Evolutionary conservation across 1,139 yeast genomes (phyloP), one percentile per base, ranked within the genome.

Genomic region (Geotrichum candidum): DNA sequence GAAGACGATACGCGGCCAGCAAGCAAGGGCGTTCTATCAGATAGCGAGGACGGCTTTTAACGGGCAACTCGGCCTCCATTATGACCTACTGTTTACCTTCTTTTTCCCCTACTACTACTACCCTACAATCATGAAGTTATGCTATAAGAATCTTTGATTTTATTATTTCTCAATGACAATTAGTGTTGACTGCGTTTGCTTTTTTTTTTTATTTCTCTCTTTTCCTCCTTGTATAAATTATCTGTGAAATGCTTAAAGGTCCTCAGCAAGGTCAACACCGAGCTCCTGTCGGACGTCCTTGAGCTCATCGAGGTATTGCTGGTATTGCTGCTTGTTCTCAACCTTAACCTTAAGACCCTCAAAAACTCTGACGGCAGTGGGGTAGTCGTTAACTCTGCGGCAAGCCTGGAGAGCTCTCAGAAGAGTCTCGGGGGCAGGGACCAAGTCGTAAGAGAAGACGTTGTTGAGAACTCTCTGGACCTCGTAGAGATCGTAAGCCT

Each of bases 331-430:
- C 75, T 84, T 86, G 81, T 87, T 90, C 78, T 92, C 97, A 68
- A 94, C 98, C 83, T 94, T 94, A 85, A 86, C 90, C 78, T 88
- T 90, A 77, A 94, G 85, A 68, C 90, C 87, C 81, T 94, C 99
- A 72, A 94, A 94, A 65, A 96, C 96, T 81, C 99, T 89, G 70
- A 92, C 95, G 64, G 99, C 99, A 66, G 98, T 92, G 66, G 99
- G 97, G 81, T 90, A 90, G 81, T 94, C 99, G 78, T 95, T 91
- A 69, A 94, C 98, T 81, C 99, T 90, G 85, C 99, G 91, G 73
- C 98, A 94, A 61, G 99, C 99, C 80, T 89, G 87, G 76, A 94
- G 84, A 60, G 99, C 99, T 81, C 89, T 89, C 80, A 90, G 97
- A 74, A 94, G 84, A 67, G 94, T 98, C 65, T 88, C 86, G 68